A percentile compares a stretch with the other conserved stretches of the same genome.
Evolutionary conservation across 2,329 filamentous ascomycete genomes (phyloP).

Genomic region (Colletotrichum spinosum): DNA sequence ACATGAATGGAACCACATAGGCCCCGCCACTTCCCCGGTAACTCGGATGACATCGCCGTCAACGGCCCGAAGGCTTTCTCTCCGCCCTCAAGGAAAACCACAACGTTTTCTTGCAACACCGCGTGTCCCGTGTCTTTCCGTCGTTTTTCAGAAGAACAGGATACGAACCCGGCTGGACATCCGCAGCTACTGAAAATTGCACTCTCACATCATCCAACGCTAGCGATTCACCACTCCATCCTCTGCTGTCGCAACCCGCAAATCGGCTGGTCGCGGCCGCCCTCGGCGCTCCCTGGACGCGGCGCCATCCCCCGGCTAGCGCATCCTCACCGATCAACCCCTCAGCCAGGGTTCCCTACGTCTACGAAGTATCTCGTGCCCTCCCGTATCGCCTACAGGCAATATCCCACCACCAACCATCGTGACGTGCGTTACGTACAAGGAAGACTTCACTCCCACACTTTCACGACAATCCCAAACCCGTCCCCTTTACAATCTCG

Average conservation of each 20-base stretch:
- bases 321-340: neutral
- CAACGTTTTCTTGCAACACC: too few species aligned
- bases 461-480: constrained; percentile 6
- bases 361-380: constrained; percentile 3
- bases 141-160: too few species aligned
- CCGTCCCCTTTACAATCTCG: neutral
- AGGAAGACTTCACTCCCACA: constrained; percentile 9
- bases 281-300: neutral
- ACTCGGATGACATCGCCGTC: constrained; percentile 19
- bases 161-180: too few species aligned
- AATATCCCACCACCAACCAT: constrained; percentile 21
- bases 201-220: neutral
- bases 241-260: constrained; percentile 2
- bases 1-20: constrained; percentile 1
- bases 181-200: neutral
- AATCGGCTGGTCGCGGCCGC: neutral
- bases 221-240: neutral
- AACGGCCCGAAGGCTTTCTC: constrained; percentile 11
- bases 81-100: neutral
- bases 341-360: constrained; percentile 1
- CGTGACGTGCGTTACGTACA: constrained; percentile 31
- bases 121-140: too few species aligned
- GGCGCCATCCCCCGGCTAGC: neutral
- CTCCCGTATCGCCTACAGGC: constrained; percentile 22
- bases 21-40: constrained; percentile 22